These are phyloP conservation scores for Metschnikowia sp. DNA, from an alignment of 805 yeast genomes.

Conservation along the genomic window DNA sequence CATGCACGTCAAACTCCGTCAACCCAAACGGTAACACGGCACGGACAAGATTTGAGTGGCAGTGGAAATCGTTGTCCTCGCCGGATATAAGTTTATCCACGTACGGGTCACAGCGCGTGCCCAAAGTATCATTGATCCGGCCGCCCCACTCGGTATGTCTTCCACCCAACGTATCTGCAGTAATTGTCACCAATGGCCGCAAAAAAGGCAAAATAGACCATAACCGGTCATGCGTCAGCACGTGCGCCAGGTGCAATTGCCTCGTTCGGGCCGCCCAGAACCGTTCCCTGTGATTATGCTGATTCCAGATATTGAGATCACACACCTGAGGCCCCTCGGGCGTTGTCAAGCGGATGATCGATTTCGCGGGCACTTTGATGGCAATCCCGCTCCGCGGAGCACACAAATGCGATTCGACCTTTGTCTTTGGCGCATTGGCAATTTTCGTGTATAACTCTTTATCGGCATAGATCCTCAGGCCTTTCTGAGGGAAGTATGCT, in stretches of 20 bases:
- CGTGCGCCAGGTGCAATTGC: conserved; percentile 63
- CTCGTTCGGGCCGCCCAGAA: conserved; percentile 71
- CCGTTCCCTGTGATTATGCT: conserved; percentile 57
- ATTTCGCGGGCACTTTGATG: conserved; percentile 59
- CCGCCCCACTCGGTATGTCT: conserved; percentile 66
- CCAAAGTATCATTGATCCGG: conserved; percentile 60
- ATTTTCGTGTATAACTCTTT: conserved; percentile 44
- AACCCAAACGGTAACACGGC: conserved; percentile 59
- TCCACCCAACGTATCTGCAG: conserved; percentile 54
- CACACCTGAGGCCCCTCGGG: conserved; percentile 73
- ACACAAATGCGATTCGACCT: conserved; percentile 41
- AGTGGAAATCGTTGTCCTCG: conserved; percentile 62
- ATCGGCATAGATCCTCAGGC: conserved; percentile 52
- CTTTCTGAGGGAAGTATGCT: conserved; percentile 55
- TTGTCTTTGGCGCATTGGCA: conserved; percentile 42
- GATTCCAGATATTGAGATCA: conserved; percentile 64
- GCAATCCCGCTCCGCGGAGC: conserved; percentile 60
- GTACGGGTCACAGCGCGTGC: conserved; percentile 69
- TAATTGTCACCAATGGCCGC: conserved; percentile 61
- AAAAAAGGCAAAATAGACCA: conserved; percentile 68
- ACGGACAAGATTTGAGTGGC: conserved; percentile 61
- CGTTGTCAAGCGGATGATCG: conserved; percentile 56
- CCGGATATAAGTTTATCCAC: conserved; percentile 63
- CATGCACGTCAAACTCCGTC: conserved; percentile 65
- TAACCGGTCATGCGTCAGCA: conserved; percentile 55